Evolutionary conservation across 192 early-diverging fungal species (phyloP).

Genomic region (Phycomyces nitens): DNA sequence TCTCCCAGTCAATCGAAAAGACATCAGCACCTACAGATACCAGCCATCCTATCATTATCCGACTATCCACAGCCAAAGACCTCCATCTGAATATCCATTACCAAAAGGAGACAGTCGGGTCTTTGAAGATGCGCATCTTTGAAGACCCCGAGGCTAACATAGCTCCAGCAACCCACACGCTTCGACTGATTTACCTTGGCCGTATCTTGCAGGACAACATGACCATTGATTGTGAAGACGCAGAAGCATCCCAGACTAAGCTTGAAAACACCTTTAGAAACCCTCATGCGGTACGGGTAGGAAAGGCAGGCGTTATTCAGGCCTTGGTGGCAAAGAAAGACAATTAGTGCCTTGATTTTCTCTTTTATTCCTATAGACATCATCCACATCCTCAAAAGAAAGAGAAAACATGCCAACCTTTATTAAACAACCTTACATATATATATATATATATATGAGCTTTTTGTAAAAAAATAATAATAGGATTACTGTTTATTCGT

Average conservation of each 20-base stretch:
- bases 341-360: neutral
- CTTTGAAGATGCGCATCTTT: slow-evolving; percentile 28
- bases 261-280: neutral
- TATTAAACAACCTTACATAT: too few species aligned
- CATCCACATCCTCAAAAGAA: too few species aligned
- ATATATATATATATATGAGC: too few species aligned
- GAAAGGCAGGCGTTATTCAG: neutral
- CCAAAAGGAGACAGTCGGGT: slow-evolving; percentile 31
- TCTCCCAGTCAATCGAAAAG: neutral
- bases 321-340: neutral
- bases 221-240: slow-evolving; percentile 3
- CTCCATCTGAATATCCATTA: slow-evolving; percentile 12
- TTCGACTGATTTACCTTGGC: slow-evolving; percentile 51
- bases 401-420: too few species aligned
- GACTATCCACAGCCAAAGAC: slow-evolving; percentile 34
- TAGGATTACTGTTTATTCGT: too few species aligned
- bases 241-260: neutral
- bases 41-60: slow-evolving; percentile 22
- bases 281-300: neutral
- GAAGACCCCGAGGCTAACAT: slow-evolving; percentile 7
- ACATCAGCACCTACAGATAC: neutral
- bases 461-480: too few species aligned
- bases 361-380: too few species aligned
- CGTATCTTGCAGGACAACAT: slow-evolving; percentile 35
- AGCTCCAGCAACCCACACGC: slow-evolving; percentile 14